Conservation (phyloP, 1,284 basidiomycete genomes). For the Fomes fomentarius region DNA sequence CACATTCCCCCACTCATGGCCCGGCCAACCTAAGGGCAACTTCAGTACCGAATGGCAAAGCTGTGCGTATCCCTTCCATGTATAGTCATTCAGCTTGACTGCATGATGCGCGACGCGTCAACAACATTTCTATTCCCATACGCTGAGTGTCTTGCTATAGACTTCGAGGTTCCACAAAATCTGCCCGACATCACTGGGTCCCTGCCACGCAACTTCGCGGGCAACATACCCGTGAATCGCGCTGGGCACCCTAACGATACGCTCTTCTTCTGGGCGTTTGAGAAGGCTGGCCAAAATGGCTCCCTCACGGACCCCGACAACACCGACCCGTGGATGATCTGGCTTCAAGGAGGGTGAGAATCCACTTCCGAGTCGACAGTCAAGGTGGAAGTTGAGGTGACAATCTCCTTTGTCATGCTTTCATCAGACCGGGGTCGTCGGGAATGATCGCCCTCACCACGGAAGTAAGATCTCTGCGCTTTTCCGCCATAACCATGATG, state of each 20-base stretch:
- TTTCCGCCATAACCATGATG: too few species aligned
- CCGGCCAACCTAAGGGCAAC: constrained; percentile 26
- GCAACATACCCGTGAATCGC: constrained; percentile 68
- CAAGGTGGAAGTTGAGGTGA: too few species aligned
- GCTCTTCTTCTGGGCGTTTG: constrained; percentile 74
- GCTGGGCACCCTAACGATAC: constrained; percentile 61
- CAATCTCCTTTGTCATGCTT: too few species aligned
- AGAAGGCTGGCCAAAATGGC: constrained; percentile 49
- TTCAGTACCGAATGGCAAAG: constrained; percentile 37
- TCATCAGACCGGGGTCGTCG: constrained; percentile 65
- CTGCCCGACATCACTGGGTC: constrained; percentile 69
- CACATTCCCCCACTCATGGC: constrained; percentile 31
- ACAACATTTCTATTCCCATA: too few species aligned
- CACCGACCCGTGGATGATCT: constrained; percentile 66
- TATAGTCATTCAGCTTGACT: not conserved
- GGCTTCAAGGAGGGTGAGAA: constrained; percentile 65
- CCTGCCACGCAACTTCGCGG: constrained; percentile 61
- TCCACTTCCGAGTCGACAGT: too few species aligned
- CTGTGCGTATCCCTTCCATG: constrained; percentile 24
- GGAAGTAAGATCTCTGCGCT: too few species aligned
- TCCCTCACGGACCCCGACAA: constrained; percentile 19
- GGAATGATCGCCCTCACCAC: too few species aligned
- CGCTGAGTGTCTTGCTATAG: too few species aligned
- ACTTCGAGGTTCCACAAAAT: constrained; percentile 31
- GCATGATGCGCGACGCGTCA: not conserved